These are phyloP conservation scores for Cladophialophora immunda DNA, from an alignment of 2,329 filamentous ascomycete genomes.

Conservation along the genomic window DNA sequence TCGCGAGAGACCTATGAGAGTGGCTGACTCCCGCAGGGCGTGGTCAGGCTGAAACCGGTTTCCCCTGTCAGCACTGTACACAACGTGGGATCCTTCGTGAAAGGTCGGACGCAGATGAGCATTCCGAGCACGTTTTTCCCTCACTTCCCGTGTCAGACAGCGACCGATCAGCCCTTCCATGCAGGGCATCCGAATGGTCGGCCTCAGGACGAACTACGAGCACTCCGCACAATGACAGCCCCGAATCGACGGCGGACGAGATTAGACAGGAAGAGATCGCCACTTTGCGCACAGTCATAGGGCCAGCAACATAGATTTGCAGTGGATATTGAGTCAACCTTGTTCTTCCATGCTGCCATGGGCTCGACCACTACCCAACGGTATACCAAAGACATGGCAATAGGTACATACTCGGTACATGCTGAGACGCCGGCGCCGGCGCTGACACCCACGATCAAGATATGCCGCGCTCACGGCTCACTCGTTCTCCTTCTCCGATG, in stretches of 20 bases:
- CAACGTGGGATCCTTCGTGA: conserved; percentile 6
- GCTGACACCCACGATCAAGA: not conserved
- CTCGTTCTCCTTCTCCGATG: not conserved
- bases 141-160: conserved; percentile 1
- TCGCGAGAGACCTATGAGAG: not conserved
- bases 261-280: not conserved
- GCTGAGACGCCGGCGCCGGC: not conserved
- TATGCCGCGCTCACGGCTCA: conserved; percentile 2
- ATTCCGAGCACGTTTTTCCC: not conserved
- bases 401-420: not conserved
- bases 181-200: not conserved
- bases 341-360: not conserved
- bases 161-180: not conserved
- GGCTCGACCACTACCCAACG: not conserved
- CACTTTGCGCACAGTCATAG: not conserved
- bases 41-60: not conserved
- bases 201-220: conserved; percentile 1
- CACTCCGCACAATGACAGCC: not conserved
- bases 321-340: not conserved
- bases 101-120: not conserved
- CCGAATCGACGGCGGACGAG: conserved; percentile 1
- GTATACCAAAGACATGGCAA: not conserved
- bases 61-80: conserved; percentile 20
- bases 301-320: not conserved
- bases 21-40: not conserved